These are phyloP conservation scores for Podaxis sp. DNA, from an alignment of 768 basidiomycete species.

Conservation along the genomic window DNA sequence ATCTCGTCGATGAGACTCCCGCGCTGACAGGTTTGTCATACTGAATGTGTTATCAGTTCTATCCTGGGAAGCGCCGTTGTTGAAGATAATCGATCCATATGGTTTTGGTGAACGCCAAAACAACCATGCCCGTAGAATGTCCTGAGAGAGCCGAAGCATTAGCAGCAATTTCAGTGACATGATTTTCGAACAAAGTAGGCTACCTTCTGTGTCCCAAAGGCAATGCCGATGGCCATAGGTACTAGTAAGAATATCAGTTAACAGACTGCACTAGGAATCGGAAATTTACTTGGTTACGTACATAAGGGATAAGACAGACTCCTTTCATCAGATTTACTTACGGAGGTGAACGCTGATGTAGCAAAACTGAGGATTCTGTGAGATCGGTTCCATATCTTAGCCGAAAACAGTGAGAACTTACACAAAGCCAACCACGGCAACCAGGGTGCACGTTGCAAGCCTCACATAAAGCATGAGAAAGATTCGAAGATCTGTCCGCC, in stretches of 20 bases:
- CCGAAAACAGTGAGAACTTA: not conserved
- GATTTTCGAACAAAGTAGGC: not conserved
- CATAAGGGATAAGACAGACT: too few species aligned
- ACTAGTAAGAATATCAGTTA: not conserved
- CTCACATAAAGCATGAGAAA: not conserved
- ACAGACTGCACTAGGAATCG: too few species aligned
- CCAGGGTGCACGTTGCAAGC: not conserved
- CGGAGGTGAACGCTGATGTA: not conserved
- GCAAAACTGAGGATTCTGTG: not conserved
- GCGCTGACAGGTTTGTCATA: too few species aligned
- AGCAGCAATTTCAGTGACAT: not conserved
- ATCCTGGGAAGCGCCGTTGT: not conserved
- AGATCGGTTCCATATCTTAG: not conserved
- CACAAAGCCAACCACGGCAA: not conserved
- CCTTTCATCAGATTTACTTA: too few species aligned
- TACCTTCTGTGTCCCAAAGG: not conserved
- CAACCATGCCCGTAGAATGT: not conserved
- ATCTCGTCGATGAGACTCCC: too few species aligned
- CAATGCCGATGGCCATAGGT: not conserved
- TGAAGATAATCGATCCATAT: not conserved
- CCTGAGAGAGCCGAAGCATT: not conserved
- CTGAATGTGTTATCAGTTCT: too few species aligned
- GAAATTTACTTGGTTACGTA: too few species aligned
- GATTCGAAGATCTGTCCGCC: not conserved
- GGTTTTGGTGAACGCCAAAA: not conserved